Evolutionary conservation across 1,139 yeast species (phyloP).

Genomic region (Nakaseomyces glabratus): DNA sequence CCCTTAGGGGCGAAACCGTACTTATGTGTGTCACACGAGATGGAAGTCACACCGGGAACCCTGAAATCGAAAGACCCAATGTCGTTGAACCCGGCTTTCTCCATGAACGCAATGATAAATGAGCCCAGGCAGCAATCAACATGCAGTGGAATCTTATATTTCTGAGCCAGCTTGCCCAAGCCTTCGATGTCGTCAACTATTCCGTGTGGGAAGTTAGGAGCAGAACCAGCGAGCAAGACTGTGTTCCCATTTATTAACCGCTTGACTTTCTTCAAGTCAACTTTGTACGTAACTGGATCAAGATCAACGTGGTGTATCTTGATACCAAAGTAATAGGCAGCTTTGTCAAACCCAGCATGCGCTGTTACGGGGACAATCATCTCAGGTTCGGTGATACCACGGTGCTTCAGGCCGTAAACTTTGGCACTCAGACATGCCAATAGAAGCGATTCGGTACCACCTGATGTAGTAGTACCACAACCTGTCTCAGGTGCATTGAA

Average conservation of each 20-base stretch:
- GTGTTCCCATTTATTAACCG: slow-evolving; percentile 69
- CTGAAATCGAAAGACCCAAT: slow-evolving; percentile 76
- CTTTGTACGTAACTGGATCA: slow-evolving; percentile 60
- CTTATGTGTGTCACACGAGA: slow-evolving; percentile 95
- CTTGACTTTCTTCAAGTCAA: slow-evolving; percentile 53
- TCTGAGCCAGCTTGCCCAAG: slow-evolving; percentile 56
- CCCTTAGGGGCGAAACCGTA: slow-evolving; percentile 99
- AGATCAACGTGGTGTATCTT: slow-evolving; percentile 72
- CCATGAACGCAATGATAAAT: slow-evolving; percentile 74
- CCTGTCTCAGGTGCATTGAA: slow-evolving; percentile 65
- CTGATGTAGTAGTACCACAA: slow-evolving; percentile 88
- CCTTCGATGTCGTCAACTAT: slow-evolving; percentile 80
- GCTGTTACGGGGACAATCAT: slow-evolving; percentile 82
- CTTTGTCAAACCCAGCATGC: slow-evolving; percentile 95
- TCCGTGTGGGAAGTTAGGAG: slow-evolving; percentile 97
- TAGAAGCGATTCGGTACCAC: slow-evolving; percentile 92
- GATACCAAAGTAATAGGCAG: slow-evolving; percentile 84
- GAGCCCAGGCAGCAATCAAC: slow-evolving; percentile 96
- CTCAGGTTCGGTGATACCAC: slow-evolving; percentile 68
- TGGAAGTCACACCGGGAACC: slow-evolving; percentile 90
- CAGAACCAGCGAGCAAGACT: slow-evolving; percentile 78
- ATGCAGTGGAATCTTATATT: slow-evolving; percentile 68
- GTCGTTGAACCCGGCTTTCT: slow-evolving; percentile 49
- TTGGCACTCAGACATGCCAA: slow-evolving; percentile 81
- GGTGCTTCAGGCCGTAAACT: slow-evolving; percentile 43